A percentile compares a stretch with the other conserved stretches of the same genome.
Evolutionary conservation across 2,329 filamentous ascomycete genomes (phyloP).

Genomic region (Exophiala sideris): DNA sequence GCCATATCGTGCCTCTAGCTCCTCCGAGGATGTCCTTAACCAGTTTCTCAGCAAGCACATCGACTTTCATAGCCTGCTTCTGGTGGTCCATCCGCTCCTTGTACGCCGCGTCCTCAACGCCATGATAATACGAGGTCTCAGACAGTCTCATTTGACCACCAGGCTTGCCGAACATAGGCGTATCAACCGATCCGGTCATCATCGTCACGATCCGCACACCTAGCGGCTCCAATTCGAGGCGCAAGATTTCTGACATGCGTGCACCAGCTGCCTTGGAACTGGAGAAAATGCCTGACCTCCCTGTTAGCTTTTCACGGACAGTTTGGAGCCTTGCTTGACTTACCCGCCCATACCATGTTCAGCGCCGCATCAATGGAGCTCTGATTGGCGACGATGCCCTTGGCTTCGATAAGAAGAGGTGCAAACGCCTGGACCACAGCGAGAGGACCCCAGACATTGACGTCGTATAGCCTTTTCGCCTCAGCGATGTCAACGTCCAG

Average conservation of each 20-base stretch:
- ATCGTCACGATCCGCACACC: not conserved
- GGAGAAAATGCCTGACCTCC: no score
- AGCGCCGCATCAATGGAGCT: conserved; percentile 20
- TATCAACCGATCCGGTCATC: not conserved
- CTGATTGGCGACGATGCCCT: conserved; percentile 30
- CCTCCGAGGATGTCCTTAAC: no score
- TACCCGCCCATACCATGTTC: not conserved
- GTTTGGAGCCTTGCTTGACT: no score
- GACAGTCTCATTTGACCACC: no score
- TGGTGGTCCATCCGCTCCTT: no score
- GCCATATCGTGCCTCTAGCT: no score
- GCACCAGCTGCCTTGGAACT: not conserved
- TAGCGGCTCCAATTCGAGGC: not conserved
- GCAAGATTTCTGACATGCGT: not conserved
- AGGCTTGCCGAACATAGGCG: no score
- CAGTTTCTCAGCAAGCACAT: no score
- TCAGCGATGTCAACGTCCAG: conserved; percentile 37
- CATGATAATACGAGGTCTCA: no score
- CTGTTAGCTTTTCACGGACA: no score
- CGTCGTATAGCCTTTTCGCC: conserved; percentile 37
- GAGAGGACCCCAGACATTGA: conserved; percentile 42
- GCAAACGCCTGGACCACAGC: conserved; percentile 38
- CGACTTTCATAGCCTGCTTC: no score
- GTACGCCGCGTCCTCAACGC: no score
- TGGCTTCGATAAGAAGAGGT: conserved; percentile 29